Conservation (phyloP, 495 filamentous ascomycete species). For the Penicillium manginii region DNA sequence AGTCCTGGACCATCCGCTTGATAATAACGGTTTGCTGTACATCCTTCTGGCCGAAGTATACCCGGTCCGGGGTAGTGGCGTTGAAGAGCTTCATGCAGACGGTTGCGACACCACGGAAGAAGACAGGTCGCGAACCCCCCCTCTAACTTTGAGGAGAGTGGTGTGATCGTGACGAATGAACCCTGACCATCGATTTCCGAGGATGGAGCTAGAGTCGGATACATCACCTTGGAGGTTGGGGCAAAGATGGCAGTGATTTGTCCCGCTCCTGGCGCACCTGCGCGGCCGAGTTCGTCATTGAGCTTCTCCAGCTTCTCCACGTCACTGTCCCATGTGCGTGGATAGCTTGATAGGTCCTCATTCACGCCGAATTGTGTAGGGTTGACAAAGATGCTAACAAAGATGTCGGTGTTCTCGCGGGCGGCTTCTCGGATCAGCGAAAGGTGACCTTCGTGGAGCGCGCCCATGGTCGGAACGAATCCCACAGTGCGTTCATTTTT, state of each 20-base stretch:
- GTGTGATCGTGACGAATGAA: slow-evolving; percentile 92
- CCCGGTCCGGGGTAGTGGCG: slow-evolving; percentile 80
- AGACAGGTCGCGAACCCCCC: slow-evolving; percentile 84
- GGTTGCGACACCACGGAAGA: slow-evolving; percentile 95
- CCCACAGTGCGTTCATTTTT: slow-evolving; percentile 73
- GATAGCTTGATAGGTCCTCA: slow-evolving; percentile 87
- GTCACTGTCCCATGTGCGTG: slow-evolving; percentile 86
- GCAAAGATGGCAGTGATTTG: slow-evolving; percentile 82
- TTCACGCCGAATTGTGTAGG: slow-evolving; percentile 92
- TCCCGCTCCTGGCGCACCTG: slow-evolving; percentile 46
- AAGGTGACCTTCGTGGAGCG: slow-evolving; percentile 88
- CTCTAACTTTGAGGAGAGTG: slow-evolving; percentile 78
- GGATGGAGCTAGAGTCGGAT: slow-evolving; percentile 81
- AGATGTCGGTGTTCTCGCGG: slow-evolving; percentile 77
- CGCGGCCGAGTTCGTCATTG: slow-evolving; percentile 64
- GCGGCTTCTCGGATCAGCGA: slow-evolving; percentile 87
- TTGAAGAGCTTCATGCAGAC: slow-evolving; percentile 98
- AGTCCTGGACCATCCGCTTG: slow-evolving; percentile 82
- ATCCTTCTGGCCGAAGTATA: slow-evolving; percentile 98
- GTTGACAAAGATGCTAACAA: slow-evolving; percentile 93
- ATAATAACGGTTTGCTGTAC: slow-evolving; percentile 95
- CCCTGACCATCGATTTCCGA: slow-evolving; percentile 77
- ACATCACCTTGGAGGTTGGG: slow-evolving; percentile 82
- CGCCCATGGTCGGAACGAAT: slow-evolving; percentile 96
- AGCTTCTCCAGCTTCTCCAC: slow-evolving; percentile 64